Conservation (phyloP, 495 filamentous ascomycete genomes). For the Hypomontagnella monticulosa region DNA sequence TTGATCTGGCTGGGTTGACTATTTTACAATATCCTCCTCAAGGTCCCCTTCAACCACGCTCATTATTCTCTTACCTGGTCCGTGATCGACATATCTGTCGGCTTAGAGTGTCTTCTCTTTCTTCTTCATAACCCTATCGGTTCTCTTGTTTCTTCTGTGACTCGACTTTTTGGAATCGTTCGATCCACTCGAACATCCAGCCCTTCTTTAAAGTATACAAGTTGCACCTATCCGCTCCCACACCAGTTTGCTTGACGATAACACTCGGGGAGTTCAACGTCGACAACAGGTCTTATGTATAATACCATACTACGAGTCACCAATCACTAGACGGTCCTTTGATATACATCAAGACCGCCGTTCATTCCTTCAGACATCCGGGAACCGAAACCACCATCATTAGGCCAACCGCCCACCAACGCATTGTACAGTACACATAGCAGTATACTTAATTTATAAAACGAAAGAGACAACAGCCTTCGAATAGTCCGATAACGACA, state of each 20-base stretch:
- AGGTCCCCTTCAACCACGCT: constrained; percentile 57
- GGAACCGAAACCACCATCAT: constrained; percentile 61
- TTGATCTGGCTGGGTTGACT: constrained; percentile 51
- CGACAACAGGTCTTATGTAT: constrained; percentile 51
- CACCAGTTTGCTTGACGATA: constrained; percentile 33
- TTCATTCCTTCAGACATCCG: constrained; percentile 56
- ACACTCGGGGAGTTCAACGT: constrained; percentile 40
- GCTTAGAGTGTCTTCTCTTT: constrained; percentile 59
- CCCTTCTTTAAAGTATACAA: constrained; percentile 55
- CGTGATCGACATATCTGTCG: constrained; percentile 61
- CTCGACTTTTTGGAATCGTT: constrained; percentile 56
- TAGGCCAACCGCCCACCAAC: constrained; percentile 55
- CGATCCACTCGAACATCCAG: constrained; percentile 51
- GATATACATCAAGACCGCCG: constrained; percentile 52
- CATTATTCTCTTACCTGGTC: constrained; percentile 51
- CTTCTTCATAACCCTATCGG: constrained; percentile 61
- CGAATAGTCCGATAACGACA: constrained; percentile 7
- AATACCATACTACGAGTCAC: constrained; percentile 54
- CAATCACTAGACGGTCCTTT: constrained; percentile 51
- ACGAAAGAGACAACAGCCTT: constrained; percentile 38
- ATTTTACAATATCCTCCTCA: constrained; percentile 60
- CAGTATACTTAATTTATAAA: constrained; percentile 59
- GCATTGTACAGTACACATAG: constrained; percentile 54
- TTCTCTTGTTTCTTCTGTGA: constrained; percentile 60
- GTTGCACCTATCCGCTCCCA: constrained; percentile 35